These are phyloP conservation scores for Apiospora kogelbergensis DNA, from an alignment of 2,329 filamentous ascomycete species.

Conservation along the genomic window DNA sequence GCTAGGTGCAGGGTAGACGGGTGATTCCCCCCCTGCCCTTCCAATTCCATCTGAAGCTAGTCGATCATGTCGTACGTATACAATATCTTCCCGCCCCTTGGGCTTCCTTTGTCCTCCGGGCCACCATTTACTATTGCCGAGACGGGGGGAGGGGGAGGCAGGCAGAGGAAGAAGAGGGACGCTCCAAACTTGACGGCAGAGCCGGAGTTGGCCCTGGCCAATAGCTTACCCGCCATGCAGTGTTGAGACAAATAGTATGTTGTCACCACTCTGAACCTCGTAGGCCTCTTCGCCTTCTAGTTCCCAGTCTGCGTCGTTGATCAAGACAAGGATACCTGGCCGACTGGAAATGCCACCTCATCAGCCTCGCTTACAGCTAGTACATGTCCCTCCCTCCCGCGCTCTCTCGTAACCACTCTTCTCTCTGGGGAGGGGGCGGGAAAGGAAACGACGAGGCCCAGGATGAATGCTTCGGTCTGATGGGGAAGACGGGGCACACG, in stretches of 20 bases:
- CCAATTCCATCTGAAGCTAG: not conserved
- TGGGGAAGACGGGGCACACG: not conserved
- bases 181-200: slow-evolving; percentile 16
- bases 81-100: not conserved
- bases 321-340: slow-evolving; percentile 91
- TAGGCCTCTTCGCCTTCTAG: slow-evolving; percentile 93
- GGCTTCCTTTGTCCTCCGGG: not conserved
- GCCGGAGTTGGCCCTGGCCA: slow-evolving; percentile 2
- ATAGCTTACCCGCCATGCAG: slow-evolving; percentile 77
- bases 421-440: not conserved
- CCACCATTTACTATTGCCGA: not conserved
- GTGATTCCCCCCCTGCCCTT: not conserved
- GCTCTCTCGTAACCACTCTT: not conserved
- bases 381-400: not conserved
- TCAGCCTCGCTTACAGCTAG: slow-evolving; percentile 18
- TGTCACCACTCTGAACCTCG: slow-evolving; percentile 77
- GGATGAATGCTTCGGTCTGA: not conserved
- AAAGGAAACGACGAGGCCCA: not conserved
- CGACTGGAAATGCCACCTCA: slow-evolving; percentile 57
- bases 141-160: not conserved
- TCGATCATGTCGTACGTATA: not conserved
- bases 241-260: slow-evolving; percentile 93
- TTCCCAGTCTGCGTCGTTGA: slow-evolving; percentile 99
- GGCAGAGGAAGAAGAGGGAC: not conserved
- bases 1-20: not conserved